Base-by-base conservation (phyloP, 176 grass and related monocot genomes). In the Phragmites australis region DNA sequence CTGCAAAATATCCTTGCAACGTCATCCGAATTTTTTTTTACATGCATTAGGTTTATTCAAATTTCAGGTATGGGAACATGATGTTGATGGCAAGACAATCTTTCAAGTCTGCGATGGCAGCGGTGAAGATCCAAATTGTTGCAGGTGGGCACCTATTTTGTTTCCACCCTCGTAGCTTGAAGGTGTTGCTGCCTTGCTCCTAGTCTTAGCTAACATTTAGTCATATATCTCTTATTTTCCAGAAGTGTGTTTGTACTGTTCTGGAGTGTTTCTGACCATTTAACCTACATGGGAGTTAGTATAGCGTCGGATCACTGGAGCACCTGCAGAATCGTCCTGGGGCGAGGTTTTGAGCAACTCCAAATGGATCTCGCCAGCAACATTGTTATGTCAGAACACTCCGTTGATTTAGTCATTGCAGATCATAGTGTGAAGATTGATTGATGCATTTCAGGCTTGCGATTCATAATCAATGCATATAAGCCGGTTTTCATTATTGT, bases 81-180 rank as follows among this genome's bases (percentile, higher is more conserved):
- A 58, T 6, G 80, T 83, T 18, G 80, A 73, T 72, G 80, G 86
- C 18, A 83, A 78, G 0, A 83, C 41, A 58, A 29, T 61, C 67
- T 88, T 50, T 37, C 58, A 78, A 66, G 86, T 88, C 14, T 88
- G 86, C n/a, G 48, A 83, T 3, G 74, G 50, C 57, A 83, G 86
- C 1, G 86, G 86, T 13, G 86, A 88, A 65, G 86, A 88, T 57
- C 80, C 86, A 79, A 47, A 78, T 5, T 88, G 86, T n/a, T 73
- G 39, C 80, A 83, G 86, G 86, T 88, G 80, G 40, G 45, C 22
- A 6, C 7, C 7, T 56, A 6, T 31, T 76, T 43, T 68, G 11
- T 10, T 1, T n/a, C 11, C 7, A 12, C n/a, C 27, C 45, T 18
- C n/a, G 30, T 13, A 81, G 37, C 30, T 39, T 77, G 39, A 66